Base-by-base conservation (phyloP, 2,329 filamentous ascomycete species). In the Fusarium dimerum region DNA sequence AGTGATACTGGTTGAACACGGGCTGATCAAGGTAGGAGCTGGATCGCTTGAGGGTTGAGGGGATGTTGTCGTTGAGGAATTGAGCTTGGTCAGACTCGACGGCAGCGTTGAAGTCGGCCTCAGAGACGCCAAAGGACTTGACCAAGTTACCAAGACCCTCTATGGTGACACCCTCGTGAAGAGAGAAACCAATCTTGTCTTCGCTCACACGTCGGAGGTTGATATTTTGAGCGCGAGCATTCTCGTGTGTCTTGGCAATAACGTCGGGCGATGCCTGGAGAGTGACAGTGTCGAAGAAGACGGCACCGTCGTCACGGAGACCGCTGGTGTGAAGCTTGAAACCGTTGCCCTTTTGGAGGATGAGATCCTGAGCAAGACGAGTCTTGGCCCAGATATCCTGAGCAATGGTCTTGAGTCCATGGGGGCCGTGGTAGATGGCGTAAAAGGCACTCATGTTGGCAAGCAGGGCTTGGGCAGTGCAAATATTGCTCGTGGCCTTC, bases 371-470 rank as follows among this genome's bases (percentile, higher is more conserved):
- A 18, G 83, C 83, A 47, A 83, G 77, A 65, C 91, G 86, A 10
- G 94, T 71, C 34, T 88, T 79, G 59, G 86, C 85, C 41, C 85
- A 83, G 65, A 90, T 82, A 57, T 88, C 84, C 71, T 93, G 83
- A 1, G 93, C 92, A 66, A 97, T 97, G 5, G 84, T 82, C 73
- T 87, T 92, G 43, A 97, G 75, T 6, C 92, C 92, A 50, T 85
- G 73, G 1, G 93, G 93, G 7, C 93, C 93, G 70, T 97, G 93
- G 73, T 97, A 97, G 47, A 97, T 80, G 47, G 92, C 92, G 69
- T 96, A 97, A 75, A 97, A 87, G 47, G 93, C 90, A 63, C 85
- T 92, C 90, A 97, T 97, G 72, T 97, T 97, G 40, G 93, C 93
- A 43, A 97, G 79, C 30, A 97, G 77, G 7, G 93, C 93, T 74